Base-by-base conservation (phyloP, 2,329 filamentous ascomycete genomes). In the Cryphonectria naterciae region DNA sequence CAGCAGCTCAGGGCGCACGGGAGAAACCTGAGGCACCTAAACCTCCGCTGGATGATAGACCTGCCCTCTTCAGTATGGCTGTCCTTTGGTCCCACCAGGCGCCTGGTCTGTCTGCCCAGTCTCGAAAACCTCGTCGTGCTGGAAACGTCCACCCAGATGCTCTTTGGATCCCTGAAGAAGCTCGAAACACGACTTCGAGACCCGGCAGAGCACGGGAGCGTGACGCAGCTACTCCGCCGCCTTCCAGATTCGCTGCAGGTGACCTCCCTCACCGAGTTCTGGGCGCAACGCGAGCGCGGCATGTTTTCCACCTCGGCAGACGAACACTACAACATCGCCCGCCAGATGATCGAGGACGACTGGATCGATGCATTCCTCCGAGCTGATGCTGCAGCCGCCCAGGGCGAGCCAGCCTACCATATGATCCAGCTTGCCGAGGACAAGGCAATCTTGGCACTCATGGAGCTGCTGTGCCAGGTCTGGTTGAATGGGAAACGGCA, bases 221-320 rank as follows among this genome's bases (percentile, higher is more conserved):
- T 35, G 15, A 39, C 3, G n/a, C 17, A 46, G n/a, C 37, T 64
- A 2, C 41, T 64, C 39, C 22, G 13, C 19, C 3, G n/a, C 62
- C 62, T 64, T 17, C 61, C 61, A n/a, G 61, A 39, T n/a, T 43
- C 37, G 19, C 39, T 64, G 62, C 62, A 49, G 22, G 39, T 46
- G 11, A 43, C 49, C 39, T 46, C 25, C 7, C 62, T 64, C 41
- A 15, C 28, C 62, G 41, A 49, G 41, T 41, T n/a, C 37, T 64
- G n/a, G 62, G 2, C 52, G 28, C 52, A 13, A 13, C 11, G n/a
- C 32, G 58, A 61, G 2, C 58, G 32, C 13, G 58, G 32, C 10
- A 10, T 37, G 28, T 39, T 37, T 37, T 32, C 32, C 32, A 8
- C 11, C 35, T 37, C 32, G 15, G 32, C n/a, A 28, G 4, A 15